A percentile compares a stretch with the other conserved stretches of the same genome.
Evolutionary conservation across 805 yeast species (phyloP).

Genomic region (Wickerhamomyces subpelliculosus): DNA sequence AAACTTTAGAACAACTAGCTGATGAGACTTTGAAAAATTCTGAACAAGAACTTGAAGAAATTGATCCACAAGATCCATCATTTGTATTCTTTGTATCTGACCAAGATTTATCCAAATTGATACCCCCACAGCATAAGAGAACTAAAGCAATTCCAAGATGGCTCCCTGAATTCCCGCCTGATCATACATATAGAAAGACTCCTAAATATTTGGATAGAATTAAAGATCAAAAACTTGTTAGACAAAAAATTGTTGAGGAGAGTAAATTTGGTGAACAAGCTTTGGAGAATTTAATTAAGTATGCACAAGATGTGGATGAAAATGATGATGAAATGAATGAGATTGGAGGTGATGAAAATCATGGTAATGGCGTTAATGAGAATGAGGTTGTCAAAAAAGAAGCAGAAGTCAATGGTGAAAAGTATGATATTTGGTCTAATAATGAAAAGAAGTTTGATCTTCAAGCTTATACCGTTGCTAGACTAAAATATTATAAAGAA

Average conservation of each 20-base stretch:
- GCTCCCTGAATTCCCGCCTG: slow-evolving; percentile 90
- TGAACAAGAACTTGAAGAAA: slow-evolving; percentile 17
- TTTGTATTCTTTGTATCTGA: slow-evolving; percentile 47
- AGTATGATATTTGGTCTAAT: slow-evolving; percentile 7
- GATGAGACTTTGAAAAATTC: slow-evolving; percentile 7
- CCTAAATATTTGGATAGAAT: slow-evolving; percentile 57
- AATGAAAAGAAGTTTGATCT: slow-evolving; percentile 40
- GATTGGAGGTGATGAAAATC: slow-evolving; percentile 1
- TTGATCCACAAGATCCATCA: slow-evolving; percentile 35
- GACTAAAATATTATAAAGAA: slow-evolving; percentile 32
- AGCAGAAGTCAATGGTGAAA: background rate
- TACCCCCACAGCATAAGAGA: slow-evolving; percentile 40
- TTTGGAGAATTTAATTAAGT: slow-evolving; percentile 46
- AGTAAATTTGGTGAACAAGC: slow-evolving; percentile 78
- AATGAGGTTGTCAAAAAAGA: background rate
- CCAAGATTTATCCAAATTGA: slow-evolving; percentile 44
- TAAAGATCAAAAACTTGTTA: slow-evolving; percentile 63
- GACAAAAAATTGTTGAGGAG: slow-evolving; percentile 72
- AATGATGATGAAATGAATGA: slow-evolving; percentile 7
- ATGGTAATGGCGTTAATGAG: slow-evolving; percentile 2
- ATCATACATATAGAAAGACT: slow-evolving; percentile 80
- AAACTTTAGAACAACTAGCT: slow-evolving; percentile 7
- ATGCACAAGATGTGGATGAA: slow-evolving; percentile 3
- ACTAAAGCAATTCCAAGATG: slow-evolving; percentile 56
- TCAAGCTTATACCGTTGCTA: slow-evolving; percentile 45